Percentiles rank a stretch among this genome's conserved stretches.
Conservation (phyloP, 257 asterid genomes). For the Osmanthus fragrans region DNA sequence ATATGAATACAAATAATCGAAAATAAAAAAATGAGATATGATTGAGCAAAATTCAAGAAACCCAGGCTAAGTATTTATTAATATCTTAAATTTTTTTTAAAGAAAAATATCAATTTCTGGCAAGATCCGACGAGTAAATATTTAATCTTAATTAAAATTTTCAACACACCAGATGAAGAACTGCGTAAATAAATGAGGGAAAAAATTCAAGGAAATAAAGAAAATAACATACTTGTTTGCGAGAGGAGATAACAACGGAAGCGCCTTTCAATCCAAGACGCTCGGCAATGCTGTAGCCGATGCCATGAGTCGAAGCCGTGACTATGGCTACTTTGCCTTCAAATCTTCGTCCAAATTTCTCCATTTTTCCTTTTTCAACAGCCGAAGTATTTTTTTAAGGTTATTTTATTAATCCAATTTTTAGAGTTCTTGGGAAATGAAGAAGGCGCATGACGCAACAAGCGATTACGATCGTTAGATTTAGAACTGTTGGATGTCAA, state of each 20-base stretch:
- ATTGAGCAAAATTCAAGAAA: not conserved
- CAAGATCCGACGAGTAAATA: not conserved
- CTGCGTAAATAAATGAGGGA: no score
- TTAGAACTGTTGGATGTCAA: no score
- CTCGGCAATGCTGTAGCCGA: slow-evolving; percentile 80
- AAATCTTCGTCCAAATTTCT: slow-evolving; percentile 58
- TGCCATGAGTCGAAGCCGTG: slow-evolving; percentile 94
- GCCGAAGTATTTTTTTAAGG: no score
- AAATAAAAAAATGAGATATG: not conserved
- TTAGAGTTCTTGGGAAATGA: no score
- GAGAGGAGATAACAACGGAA: slow-evolving; percentile 88
- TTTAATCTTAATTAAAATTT: no score
- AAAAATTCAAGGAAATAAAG: not conserved
- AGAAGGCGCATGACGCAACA: no score
- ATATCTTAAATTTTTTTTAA: not conserved
- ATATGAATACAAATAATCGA: not conserved
- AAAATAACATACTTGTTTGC: slow-evolving; percentile 55
- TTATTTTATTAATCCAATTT: no score
- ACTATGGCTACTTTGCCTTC: slow-evolving; percentile 77
- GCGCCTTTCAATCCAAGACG: slow-evolving; percentile 90
- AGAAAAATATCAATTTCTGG: no score
- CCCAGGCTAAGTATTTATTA: not conserved
- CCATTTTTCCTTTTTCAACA: not conserved
- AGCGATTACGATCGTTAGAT: no score
- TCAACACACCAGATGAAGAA: not conserved